Evolutionary conservation across 164 flowering plant genomes (phyloP).

Genomic region (grape (Vitis vinifera)): ASM3070453v1 NC_081816.1:6130501-6131000

Average conservation of each 20-base stretch:
- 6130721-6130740: slow-evolving; percentile 8
- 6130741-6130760: slow-evolving; percentile 15
- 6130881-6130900: neutral
- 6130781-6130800: slow-evolving; percentile 91
- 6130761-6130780: slow-evolving; percentile 14
- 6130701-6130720: slow-evolving; percentile 14
- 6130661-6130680: slow-evolving; percentile 97
- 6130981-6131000: slow-evolving; percentile 74
- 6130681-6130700: slow-evolving; percentile 97
- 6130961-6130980: slow-evolving; percentile 71
- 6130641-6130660: slow-evolving; percentile 99
- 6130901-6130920: neutral
- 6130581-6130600: neutral
- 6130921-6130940: slow-evolving; percentile 84
- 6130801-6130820: slow-evolving; percentile 86
- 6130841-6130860: slow-evolving; percentile 24
- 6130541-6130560: no score
- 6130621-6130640: slow-evolving; percentile 90
- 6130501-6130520: no score
- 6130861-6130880: neutral
- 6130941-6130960: slow-evolving; percentile 87
- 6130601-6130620: slow-evolving; percentile 74
- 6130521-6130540: no score
- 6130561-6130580: no score
- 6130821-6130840: slow-evolving; percentile 19